A percentile compares a stretch with the other conserved stretches of the same genome.
phyloP scores from a whole-genome alignment of 164 flowering plant species.

The Stephania cephalantha region DNA sequence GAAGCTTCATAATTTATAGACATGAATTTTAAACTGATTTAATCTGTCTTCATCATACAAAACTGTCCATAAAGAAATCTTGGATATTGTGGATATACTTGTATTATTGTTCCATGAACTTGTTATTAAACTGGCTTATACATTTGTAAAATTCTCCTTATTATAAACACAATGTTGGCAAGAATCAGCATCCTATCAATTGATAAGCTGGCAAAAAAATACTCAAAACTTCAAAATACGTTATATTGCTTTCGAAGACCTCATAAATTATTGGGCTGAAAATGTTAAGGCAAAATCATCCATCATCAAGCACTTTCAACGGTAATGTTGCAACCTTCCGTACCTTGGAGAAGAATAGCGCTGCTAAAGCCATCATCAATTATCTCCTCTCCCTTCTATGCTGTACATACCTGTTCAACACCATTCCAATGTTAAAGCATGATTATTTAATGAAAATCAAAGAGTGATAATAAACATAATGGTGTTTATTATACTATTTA shows the following conservation, averaged over 20 bases:
- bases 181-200: not conserved
- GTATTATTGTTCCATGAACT: not conserved
- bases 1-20: too few relatives aligned
- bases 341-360: not conserved
- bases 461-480: not conserved
- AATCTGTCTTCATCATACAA: too few relatives aligned
- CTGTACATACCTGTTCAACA: conserved; percentile 25
- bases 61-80: too few relatives aligned
- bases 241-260: not conserved
- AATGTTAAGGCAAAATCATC: not conserved
- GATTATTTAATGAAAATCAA: not conserved
- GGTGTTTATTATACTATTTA: too few relatives aligned
- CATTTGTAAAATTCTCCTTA: not conserved
- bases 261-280: conserved; percentile 6
- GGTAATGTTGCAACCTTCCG: conserved; percentile 3
- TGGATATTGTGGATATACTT: not conserved
- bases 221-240: not conserved
- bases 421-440: not conserved
- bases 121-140: not conserved
- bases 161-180: not conserved
- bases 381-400: conserved; percentile 13
- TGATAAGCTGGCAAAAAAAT: conserved; percentile 1
- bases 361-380: conserved; percentile 1
- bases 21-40: too few relatives aligned
- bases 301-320: conserved; percentile 10